Percentiles rank a stretch among this genome's conserved stretches.
phyloP scores from a whole-genome alignment of 257 asterid genomes.

The Gentiana macrophylla region DNA sequence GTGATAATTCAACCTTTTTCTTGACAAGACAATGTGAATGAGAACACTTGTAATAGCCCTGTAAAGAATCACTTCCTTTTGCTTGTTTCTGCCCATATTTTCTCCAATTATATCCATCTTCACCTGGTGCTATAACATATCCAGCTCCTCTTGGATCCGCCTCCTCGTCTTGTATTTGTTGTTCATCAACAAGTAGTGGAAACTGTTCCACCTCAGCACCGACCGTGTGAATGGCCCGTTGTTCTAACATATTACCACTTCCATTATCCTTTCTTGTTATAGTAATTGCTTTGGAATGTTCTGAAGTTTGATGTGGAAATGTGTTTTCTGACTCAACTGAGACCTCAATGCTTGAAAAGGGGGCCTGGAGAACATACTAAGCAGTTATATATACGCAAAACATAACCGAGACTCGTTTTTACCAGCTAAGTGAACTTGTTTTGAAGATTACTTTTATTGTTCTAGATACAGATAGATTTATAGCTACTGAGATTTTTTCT shows the following conservation, averaged over 20 bases:
- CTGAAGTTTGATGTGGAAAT: slow-evolving; percentile 15
- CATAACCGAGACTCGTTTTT: not conserved
- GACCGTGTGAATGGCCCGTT: slow-evolving; percentile 20
- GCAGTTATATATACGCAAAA: slow-evolving; percentile 17
- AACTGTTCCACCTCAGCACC: slow-evolving; percentile 33
- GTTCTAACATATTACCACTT: slow-evolving; percentile 16
- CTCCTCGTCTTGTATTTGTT: slow-evolving; percentile 29
- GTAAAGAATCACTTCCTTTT: slow-evolving; percentile 71
- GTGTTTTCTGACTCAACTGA: slow-evolving; percentile 28
- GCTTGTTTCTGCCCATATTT: slow-evolving; percentile 90
- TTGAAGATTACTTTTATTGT: no score
- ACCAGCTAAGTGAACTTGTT: no score
- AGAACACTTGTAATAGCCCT: slow-evolving; percentile 85
- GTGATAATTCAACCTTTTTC: slow-evolving; percentile 78
- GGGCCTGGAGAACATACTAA: slow-evolving; percentile 29
- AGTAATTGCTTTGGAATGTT: slow-evolving; percentile 6
- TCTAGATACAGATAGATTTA: no score
- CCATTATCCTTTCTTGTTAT: slow-evolving; percentile 11
- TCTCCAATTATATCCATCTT: slow-evolving; percentile 81
- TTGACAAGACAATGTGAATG: slow-evolving; percentile 57
- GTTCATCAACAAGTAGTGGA: slow-evolving; percentile 52
- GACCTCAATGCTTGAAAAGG: slow-evolving; percentile 30
- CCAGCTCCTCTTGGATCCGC: slow-evolving; percentile 43
- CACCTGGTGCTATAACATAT: slow-evolving; percentile 50
- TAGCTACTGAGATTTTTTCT: no score